A percentile compares a stretch with the other conserved stretches of the same genome.
Conservation (phyloP, 2,329 filamentous ascomycete species). For the Fusarium dlaminii region DNA sequence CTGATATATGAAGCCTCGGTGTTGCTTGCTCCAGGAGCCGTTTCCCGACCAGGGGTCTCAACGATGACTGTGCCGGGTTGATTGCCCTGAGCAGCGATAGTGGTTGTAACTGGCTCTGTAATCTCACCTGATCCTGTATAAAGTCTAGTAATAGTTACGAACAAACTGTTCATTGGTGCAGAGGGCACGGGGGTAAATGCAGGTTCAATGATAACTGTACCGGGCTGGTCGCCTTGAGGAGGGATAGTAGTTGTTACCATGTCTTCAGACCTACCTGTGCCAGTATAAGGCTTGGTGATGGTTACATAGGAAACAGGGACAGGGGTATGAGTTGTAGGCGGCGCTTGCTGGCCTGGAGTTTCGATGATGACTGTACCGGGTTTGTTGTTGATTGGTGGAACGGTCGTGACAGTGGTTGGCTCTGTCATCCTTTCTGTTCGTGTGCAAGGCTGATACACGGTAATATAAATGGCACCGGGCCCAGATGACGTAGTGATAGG, state of each 20-base stretch:
- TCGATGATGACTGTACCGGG: conserved; percentile 21
- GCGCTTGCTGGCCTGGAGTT: conserved; percentile 9
- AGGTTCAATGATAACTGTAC: no score
- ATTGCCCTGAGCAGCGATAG: background rate
- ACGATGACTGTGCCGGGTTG: conserved; percentile 6
- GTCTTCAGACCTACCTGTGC: no score
- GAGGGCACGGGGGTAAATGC: no score
- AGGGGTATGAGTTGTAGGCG: background rate
- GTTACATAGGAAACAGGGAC: conserved; percentile 6
- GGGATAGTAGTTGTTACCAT: background rate
- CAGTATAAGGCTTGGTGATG: background rate
- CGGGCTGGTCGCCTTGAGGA: no score
- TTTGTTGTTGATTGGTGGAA: background rate
- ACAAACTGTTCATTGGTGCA: no score
- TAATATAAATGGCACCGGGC: conserved; percentile 4
- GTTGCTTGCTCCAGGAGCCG: background rate
- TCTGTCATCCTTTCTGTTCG: conserved; percentile 2
- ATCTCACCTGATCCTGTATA: background rate
- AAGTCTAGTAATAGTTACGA: background rate
- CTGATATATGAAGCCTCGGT: background rate
- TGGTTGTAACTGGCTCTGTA: background rate
- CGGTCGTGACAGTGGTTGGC: conserved; percentile 5
- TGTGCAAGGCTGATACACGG: conserved; percentile 8
- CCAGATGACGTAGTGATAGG: conserved; percentile 7
- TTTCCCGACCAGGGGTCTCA: background rate